These are phyloP conservation scores for Fusarium mexicanum DNA, from an alignment of 2,329 filamentous ascomycete species.

Conservation along the genomic window DNA sequence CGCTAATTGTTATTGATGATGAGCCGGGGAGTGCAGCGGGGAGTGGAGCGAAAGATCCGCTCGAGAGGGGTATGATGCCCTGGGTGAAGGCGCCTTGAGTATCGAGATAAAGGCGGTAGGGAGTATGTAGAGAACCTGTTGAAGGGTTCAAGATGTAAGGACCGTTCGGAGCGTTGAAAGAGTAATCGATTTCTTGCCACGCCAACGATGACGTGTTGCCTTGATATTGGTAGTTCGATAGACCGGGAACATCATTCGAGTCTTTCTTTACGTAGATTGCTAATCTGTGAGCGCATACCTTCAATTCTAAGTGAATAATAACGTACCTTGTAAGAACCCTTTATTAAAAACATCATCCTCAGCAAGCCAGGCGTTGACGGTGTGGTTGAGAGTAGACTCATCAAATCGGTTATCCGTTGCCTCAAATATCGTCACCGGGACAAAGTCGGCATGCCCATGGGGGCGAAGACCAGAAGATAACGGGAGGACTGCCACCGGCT, in stretches of 20 bases:
- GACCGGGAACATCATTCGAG: background rate
- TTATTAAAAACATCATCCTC: background rate
- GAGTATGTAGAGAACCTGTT: background rate
- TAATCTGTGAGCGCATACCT: background rate
- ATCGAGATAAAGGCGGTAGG: background rate
- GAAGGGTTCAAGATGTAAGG: background rate
- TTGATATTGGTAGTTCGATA: background rate
- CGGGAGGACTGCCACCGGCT: background rate
- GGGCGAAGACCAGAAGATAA: background rate
- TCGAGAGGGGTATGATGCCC: background rate
- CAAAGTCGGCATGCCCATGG: rapidly evolving
- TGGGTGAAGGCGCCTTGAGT: background rate
- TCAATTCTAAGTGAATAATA: background rate
- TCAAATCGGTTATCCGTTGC: background rate
- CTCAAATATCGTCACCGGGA: background rate
- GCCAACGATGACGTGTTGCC: background rate
- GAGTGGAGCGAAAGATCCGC: background rate
- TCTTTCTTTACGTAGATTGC: background rate
- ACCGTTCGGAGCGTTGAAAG: background rate
- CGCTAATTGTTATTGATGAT: background rate
- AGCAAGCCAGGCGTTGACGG: background rate
- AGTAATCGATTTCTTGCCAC: background rate
- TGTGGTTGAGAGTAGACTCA: background rate
- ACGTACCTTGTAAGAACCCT: background rate
- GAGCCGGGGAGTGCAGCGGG: background rate